Evolutionary conservation across 148 eudicot species (phyloP).

Genomic region (Heliosperma pusillum): DNA sequence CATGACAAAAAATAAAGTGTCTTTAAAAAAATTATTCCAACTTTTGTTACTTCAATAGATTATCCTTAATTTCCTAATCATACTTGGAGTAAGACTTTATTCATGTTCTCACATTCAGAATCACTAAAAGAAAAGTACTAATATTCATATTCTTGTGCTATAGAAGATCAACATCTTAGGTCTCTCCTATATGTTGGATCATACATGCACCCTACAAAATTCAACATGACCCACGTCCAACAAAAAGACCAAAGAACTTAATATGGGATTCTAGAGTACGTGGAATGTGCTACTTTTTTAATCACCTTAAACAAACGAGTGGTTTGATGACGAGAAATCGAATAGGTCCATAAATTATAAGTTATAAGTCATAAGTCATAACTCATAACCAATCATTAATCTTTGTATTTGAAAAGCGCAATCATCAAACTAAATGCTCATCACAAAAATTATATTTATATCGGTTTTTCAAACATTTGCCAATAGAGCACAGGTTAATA

Average conservation of each 20-base stretch:
- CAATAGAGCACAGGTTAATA: too few relatives aligned
- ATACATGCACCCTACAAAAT: slow-evolving; percentile 5
- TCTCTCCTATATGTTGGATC: background rate
- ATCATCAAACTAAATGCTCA: background rate
- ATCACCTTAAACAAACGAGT: slow-evolving; percentile 1
- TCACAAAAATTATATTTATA: too few relatives aligned
- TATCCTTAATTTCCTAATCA: background rate
- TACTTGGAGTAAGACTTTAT: background rate
- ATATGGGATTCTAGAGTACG: slow-evolving; percentile 1
- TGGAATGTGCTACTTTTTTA: slow-evolving; percentile 10
- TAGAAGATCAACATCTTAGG: background rate
- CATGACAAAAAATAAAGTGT: too few relatives aligned
- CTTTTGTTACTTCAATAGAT: background rate
- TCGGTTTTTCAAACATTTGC: too few relatives aligned
- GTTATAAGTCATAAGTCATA: background rate
- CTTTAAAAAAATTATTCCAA: background rate
- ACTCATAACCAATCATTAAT: background rate
- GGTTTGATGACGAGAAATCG: slow-evolving; percentile 11
- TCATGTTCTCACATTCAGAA: slow-evolving; percentile 7
- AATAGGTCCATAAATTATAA: background rate
- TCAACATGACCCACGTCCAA: background rate
- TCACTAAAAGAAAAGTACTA: background rate
- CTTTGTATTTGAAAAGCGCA: background rate
- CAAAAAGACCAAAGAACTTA: background rate
- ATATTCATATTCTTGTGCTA: background rate